Evolutionary conservation across 768 basidiomycete genomes (phyloP).

Genomic region (Coprinellus micaceus): DNA sequence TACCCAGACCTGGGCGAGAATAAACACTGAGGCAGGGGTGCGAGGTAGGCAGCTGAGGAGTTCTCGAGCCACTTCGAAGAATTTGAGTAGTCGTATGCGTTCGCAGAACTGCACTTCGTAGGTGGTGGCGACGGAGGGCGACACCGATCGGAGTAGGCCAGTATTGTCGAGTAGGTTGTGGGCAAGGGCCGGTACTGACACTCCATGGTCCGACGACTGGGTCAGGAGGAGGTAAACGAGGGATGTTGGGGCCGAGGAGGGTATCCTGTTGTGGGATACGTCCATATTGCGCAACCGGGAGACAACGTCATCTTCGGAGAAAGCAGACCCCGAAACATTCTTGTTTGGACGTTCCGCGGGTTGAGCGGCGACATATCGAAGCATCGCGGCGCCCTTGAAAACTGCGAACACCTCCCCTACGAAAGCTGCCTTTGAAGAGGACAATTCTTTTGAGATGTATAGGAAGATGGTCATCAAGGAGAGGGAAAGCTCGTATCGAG

Average conservation of each 20-base stretch:
- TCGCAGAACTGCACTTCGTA: conserved; percentile 75
- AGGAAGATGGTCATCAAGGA: conserved; percentile 64
- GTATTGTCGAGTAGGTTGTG: conserved; percentile 68
- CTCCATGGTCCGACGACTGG: conserved; percentile 42
- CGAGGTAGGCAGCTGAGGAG: conserved; percentile 76
- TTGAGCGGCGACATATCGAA: conserved; percentile 58
- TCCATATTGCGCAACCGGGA: conserved; percentile 71
- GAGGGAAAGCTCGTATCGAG: conserved; percentile 72
- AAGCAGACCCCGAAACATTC: conserved; percentile 10
- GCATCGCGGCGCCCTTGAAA: conserved; percentile 72
- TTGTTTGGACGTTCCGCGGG: conserved; percentile 39
- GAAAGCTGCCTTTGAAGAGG: conserved; percentile 59
- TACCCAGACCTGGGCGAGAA: conserved; percentile 65
- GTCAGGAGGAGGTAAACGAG: conserved; percentile 61
- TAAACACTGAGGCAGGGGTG: conserved; percentile 71
- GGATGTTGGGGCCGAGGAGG: conserved; percentile 50
- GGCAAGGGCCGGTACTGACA: conserved; percentile 52
- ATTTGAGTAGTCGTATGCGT: conserved; percentile 59
- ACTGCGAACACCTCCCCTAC: conserved; percentile 75
- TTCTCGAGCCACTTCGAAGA: conserved; percentile 56
- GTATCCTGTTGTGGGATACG: conserved; percentile 44
- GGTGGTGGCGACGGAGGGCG: conserved; percentile 63
- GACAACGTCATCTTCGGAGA: conserved; percentile 57
- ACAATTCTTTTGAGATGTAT: conserved; percentile 64
- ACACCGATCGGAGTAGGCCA: conserved; percentile 63